Conservation (phyloP, 257 asterid genomes). For the Solanum pennellii region DNA sequence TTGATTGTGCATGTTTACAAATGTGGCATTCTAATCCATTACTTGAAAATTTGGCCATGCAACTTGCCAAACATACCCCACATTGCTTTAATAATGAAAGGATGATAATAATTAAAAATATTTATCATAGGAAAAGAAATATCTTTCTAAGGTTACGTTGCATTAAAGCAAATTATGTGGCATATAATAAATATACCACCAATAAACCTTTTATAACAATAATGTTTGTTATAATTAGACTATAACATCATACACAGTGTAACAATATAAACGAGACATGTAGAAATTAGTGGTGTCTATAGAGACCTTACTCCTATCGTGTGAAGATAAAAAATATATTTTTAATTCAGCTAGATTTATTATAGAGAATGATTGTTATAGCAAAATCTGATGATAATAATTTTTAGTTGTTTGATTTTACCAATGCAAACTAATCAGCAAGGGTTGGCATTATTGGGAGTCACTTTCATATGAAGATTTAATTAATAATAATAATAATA, state of each 20-base stretch:
- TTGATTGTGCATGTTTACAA: not conserved
- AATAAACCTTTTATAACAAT: not conserved
- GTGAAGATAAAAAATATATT: too few species aligned
- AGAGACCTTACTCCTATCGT: too few species aligned
- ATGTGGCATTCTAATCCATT: slow-evolving; percentile 18
- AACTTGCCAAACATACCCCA: not conserved
- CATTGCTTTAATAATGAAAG: not conserved
- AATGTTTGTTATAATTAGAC: not conserved
- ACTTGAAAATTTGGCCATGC: not conserved
- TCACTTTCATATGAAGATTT: not conserved
- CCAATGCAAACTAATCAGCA: not conserved
- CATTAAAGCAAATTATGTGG: not conserved
- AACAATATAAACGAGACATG: not conserved
- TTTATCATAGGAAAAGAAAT: not conserved
- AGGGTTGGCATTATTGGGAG: not conserved
- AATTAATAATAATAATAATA: not conserved
- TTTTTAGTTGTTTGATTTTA: not conserved
- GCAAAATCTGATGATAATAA: accelerated
- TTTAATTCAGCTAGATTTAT: too few species aligned
- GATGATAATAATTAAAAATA: not conserved
- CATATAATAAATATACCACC: not conserved
- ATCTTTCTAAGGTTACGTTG: not conserved
- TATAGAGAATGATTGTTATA: not conserved
- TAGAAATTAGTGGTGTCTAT: not conserved
- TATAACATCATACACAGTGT: not conserved